Conservation (phyloP, 2,329 filamentous ascomycete species). For the Pestalotiopsis sp. region DNA sequence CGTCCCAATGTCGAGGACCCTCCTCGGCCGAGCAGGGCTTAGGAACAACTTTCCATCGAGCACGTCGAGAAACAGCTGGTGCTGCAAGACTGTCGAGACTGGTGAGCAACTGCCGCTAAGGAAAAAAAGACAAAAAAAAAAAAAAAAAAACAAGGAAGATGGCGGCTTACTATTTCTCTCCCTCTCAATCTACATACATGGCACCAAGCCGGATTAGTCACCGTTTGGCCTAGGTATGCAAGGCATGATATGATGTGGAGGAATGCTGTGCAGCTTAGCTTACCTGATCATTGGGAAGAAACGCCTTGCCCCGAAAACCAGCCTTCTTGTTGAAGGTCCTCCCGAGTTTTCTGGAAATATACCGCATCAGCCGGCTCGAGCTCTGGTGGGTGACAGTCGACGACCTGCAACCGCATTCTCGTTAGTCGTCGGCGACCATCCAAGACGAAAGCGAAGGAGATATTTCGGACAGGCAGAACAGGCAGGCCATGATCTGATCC, state of each 20-base stretch:
- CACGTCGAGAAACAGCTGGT: constrained; percentile 11
- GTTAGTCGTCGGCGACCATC: background rate
- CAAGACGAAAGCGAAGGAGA: background rate
- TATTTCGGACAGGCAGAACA: too few relatives aligned
- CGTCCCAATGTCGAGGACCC: constrained; percentile 13
- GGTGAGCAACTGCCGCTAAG: background rate
- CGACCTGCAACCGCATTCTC: background rate
- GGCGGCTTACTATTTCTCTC: constrained; percentile 5
- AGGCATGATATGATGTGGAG: background rate
- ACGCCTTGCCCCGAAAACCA: constrained; percentile 8
- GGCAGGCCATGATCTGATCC: too few relatives aligned
- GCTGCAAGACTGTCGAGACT: constrained; percentile 4
- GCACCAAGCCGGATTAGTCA: background rate
- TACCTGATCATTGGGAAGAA: constrained; percentile 10
- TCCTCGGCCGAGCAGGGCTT: constrained; percentile 10
- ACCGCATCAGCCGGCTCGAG: constrained; percentile 2
- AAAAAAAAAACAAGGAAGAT: background rate
- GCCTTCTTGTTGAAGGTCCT: constrained; percentile 12
- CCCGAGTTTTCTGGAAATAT: constrained; percentile 10
- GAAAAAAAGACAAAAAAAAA: too few relatives aligned
- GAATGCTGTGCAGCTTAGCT: background rate
- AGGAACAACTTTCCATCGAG: constrained; percentile 12
- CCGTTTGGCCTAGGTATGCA: background rate
- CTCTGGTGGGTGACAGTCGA: background rate
- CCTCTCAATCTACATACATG: constrained; percentile 7